Percentiles rank a stretch among this genome's conserved stretches.
Conservation (phyloP, 768 basidiomycete species). For the Terana coerulea region DNA sequence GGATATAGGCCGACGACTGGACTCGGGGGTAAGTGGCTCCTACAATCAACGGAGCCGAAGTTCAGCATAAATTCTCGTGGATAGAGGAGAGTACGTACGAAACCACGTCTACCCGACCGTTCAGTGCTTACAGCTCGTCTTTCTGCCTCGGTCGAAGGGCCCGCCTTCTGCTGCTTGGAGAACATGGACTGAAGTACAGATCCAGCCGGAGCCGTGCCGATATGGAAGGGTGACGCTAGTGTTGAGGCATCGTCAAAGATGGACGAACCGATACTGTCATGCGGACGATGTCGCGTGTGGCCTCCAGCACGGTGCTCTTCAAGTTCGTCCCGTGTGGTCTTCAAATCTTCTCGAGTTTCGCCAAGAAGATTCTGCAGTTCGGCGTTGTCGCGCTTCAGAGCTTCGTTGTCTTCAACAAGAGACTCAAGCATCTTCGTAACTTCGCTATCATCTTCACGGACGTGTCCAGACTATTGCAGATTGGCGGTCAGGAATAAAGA, state of each 20-base stretch:
- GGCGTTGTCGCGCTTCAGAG: conserved; percentile 73
- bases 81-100: conserved; percentile 34
- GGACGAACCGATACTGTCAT: conserved; percentile 14
- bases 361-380: conserved; percentile 73
- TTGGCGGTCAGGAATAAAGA: too few species aligned
- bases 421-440: conserved; percentile 71
- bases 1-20: conserved; percentile 38
- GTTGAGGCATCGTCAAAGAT: conserved; percentile 15
- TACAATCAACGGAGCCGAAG: conserved; percentile 18
- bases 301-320: conserved; percentile 63
- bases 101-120: conserved; percentile 25
- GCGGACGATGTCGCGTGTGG: conserved; percentile 18
- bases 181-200: conserved; percentile 19
- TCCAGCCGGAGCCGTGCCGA: conserved; percentile 21
- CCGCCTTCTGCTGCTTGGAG: conserved; percentile 3
- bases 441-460: conserved; percentile 54
- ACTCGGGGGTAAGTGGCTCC: conserved; percentile 47
- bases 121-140: conserved; percentile 35
- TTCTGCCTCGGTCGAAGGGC: conserved; percentile 12
- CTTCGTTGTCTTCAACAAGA: conserved; percentile 84
- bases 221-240: conserved; percentile 20
- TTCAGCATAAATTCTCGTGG: neutral
- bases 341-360: conserved; percentile 75
- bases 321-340: conserved; percentile 64
- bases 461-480: too few species aligned